Evolutionary conservation across 805 yeast genomes (phyloP).

Genomic region (Metschnikowia koreensis): DNA sequence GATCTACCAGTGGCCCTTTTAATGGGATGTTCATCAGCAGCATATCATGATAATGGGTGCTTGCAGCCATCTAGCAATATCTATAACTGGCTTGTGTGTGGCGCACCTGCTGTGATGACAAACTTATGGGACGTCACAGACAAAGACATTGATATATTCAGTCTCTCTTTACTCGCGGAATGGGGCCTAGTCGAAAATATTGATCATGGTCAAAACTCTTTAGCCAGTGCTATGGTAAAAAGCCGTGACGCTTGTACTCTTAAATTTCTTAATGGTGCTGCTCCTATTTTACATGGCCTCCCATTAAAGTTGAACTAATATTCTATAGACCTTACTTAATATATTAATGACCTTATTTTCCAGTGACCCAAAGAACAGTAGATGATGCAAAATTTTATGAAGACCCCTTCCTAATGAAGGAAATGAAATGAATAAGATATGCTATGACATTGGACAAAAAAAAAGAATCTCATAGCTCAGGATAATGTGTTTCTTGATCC

Average conservation of each 20-base stretch:
- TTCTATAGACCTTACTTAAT: not conserved
- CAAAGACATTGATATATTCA: slow-evolving; percentile 85
- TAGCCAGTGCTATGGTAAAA: slow-evolving; percentile 55
- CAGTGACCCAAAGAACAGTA: not conserved
- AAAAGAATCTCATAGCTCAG: slow-evolving; percentile 6
- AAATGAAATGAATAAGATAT: not conserved
- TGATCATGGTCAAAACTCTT: slow-evolving; percentile 20
- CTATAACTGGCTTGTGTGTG: slow-evolving; percentile 71
- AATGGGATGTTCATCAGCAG: slow-evolving; percentile 90
- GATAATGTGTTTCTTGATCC: slow-evolving; percentile 14
- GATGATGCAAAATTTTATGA: not conserved
- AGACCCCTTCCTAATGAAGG: not conserved
- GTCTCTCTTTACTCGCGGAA: slow-evolving; percentile 53
- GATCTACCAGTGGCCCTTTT: slow-evolving; percentile 61
- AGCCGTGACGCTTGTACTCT: slow-evolving; percentile 71
- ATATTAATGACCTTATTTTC: not conserved
- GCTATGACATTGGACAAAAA: not conserved
- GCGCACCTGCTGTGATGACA: slow-evolving; percentile 79
- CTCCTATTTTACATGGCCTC: slow-evolving; percentile 87
- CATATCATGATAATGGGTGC: slow-evolving; percentile 52
- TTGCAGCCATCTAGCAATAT: slow-evolving; percentile 77
- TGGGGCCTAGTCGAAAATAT: slow-evolving; percentile 55
- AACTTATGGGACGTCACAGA: slow-evolving; percentile 98
- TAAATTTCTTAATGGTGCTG: slow-evolving; percentile 81
- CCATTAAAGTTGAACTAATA: slow-evolving; percentile 45